Base-by-base conservation (phyloP, 176 grass and related monocot genomes). In the Bolboschoenus planiculmis region DNA sequence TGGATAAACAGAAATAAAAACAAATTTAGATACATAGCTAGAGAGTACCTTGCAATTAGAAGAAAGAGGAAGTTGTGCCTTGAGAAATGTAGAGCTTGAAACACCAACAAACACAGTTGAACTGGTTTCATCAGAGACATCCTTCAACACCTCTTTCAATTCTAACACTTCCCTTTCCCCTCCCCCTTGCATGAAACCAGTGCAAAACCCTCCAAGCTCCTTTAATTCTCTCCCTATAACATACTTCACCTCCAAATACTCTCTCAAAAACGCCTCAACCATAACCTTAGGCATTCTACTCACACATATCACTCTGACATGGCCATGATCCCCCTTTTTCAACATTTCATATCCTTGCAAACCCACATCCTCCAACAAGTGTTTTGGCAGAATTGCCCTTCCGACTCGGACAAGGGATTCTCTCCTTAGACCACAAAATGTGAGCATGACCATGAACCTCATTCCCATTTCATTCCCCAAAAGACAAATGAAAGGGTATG, bases 201-300 rank as follows among this genome's bases (percentile, higher is more conserved):
- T 93, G 67, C 86, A 93, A 60, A 91, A 90, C 0, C 94, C 94
- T 26, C 81, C 62, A 1, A 87, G 0, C 54, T 84, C 48, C 84
- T 75, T 84, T 85, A 97, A 67, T 88, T 91, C 86, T 72, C 74
- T 87, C 0, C 62, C 93, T 0, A 81, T 57, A 1, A 96, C 93
- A 50, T 21, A 16, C 20, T 89, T 84, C 1, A 82, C 73, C 18
- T 61, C 82, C 23, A 93, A 3, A 11, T 91, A 91, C 78, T 91
- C 89, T 63, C 60, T 60, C 1, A 93, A 42, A 64, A 97, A 91
- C 1, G 75, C 81, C 4, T 97, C 94, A 10, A 93, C 84, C 89
- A 97, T 97, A 5, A 97, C 89, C 60, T 86, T 81, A 0, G 94
- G 94, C 91, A 97, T 85, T 3, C 53, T 80, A 2, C 71, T 90